Evolutionary conservation across 257 asterid genomes (phyloP).

Genomic region (Primulina huaijiensis): DNA sequence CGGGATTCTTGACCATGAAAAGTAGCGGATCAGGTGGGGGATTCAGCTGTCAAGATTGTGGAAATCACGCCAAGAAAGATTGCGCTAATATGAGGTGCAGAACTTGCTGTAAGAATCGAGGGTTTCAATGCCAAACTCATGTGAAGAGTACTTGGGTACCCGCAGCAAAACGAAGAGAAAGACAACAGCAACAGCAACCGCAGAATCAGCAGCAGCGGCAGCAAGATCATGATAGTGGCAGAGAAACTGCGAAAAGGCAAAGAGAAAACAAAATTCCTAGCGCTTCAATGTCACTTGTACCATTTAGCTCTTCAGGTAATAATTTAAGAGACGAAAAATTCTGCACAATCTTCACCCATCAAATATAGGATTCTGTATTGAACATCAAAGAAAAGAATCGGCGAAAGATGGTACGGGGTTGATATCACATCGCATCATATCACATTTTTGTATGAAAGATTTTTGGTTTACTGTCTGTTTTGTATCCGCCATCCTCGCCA

Average conservation of each 20-base stretch:
- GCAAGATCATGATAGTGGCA: constrained; percentile 2
- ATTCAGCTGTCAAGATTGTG: constrained; percentile 47
- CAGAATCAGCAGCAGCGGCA: background rate
- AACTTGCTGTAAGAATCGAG: too few relatives aligned
- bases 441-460: too few relatives aligned
- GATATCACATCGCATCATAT: background rate
- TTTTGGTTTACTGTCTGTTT: too few relatives aligned
- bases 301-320: constrained; percentile 33
- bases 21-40: constrained; percentile 29
- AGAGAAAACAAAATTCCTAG: constrained; percentile 33
- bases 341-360: too few relatives aligned
- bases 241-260: constrained; percentile 30
- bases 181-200: constrained; percentile 27
- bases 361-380: too few relatives aligned
- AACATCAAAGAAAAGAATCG: background rate
- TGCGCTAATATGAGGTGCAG: too few relatives aligned
- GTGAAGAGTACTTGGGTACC: constrained; percentile 28
- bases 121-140: too few relatives aligned
- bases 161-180: constrained; percentile 43
- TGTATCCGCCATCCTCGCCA: too few relatives aligned
- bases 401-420: background rate
- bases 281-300: constrained; percentile 26
- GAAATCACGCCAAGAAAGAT: too few relatives aligned
- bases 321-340: background rate
- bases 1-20: constrained; percentile 37